Conservation (phyloP, 2,329 filamentous ascomycete species). For the Proliferodiscus dingleyae region DNA sequence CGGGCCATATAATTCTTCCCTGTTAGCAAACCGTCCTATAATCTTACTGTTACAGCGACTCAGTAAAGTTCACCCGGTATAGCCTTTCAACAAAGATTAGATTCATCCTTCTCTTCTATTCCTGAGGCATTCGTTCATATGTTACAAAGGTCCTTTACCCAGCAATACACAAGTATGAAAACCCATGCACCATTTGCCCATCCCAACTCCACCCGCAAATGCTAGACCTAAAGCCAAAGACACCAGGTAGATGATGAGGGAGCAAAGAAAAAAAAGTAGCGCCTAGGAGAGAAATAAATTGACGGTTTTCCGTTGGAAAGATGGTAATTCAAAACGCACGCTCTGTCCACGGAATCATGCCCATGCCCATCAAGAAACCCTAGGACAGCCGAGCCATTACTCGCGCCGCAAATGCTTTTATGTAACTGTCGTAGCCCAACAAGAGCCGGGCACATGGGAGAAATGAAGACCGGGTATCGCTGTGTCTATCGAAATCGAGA, state of each 20-base stretch:
- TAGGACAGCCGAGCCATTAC: constrained; percentile 18
- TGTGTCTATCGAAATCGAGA: constrained; percentile 32
- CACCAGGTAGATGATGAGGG: constrained; percentile 27
- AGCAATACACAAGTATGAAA: constrained; percentile 1
- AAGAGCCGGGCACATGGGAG: constrained; percentile 20
- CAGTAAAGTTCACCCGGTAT: background rate
- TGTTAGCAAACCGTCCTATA: too few species aligned
- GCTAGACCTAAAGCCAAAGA: constrained; percentile 24
- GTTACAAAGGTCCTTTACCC: constrained; percentile 21
- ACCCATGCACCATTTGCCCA: constrained; percentile 9
- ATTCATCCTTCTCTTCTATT: constrained; percentile 20
- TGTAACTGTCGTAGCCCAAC: constrained; percentile 25
- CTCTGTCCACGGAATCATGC: constrained; percentile 6
- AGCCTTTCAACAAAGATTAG: too few species aligned
- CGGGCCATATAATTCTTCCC: too few species aligned
- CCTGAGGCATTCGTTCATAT: constrained; percentile 24
- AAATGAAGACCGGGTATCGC: constrained; percentile 32
- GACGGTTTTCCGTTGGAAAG: constrained; percentile 2
- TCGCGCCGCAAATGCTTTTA: constrained; percentile 26
- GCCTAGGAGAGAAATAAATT: constrained; percentile 16
- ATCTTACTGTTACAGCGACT: background rate
- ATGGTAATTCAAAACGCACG: constrained; percentile 2
- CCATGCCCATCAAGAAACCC: constrained; percentile 17
- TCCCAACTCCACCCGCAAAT: constrained; percentile 24
- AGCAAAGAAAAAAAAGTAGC: constrained; percentile 21